phyloP scores from a whole-genome alignment of 1,139 yeast genomes.

The Candida dubliniensis region DNA sequence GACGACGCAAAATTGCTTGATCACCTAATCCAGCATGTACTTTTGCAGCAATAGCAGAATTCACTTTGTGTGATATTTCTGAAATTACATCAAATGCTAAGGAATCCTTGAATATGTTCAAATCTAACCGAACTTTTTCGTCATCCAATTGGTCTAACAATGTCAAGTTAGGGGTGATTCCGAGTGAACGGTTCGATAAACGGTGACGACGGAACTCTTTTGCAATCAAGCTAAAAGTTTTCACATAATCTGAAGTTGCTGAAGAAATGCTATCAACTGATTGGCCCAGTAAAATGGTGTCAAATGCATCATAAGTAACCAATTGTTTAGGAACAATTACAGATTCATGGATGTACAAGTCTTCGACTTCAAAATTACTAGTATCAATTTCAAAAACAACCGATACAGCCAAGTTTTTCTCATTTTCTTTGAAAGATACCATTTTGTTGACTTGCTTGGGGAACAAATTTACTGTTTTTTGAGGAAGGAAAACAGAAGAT shows the following conservation, averaged over 20 bases:
- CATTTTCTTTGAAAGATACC: conserved; percentile 63
- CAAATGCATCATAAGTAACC: conserved; percentile 54
- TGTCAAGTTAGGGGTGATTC: conserved; percentile 58
- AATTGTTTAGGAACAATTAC: conserved; percentile 60
- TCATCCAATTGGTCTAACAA: conserved; percentile 83
- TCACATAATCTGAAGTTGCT: conserved; percentile 67
- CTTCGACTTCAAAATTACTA: conserved; percentile 68
- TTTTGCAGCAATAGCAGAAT: conserved; percentile 82
- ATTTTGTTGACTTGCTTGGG: conserved; percentile 63
- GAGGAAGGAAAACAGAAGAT: conserved; percentile 88
- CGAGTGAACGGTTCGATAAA: conserved; percentile 50
- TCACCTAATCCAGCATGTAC: conserved; percentile 78
- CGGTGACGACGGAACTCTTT: conserved; percentile 74
- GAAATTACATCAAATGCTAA: conserved; percentile 60
- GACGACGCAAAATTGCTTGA: conserved; percentile 81
- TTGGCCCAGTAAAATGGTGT: conserved; percentile 42
- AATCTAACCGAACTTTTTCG: conserved; percentile 68
- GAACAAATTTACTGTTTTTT: conserved; percentile 64
- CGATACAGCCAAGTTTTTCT: conserved; percentile 68
- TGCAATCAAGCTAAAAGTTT: conserved; percentile 64
- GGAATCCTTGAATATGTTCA: conserved; percentile 71
- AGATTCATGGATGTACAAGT: conserved; percentile 77
- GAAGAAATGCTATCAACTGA: conserved; percentile 40
- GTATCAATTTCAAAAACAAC: conserved; percentile 83
- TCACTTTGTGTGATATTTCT: conserved; percentile 80